Conservation (phyloP, 2,329 filamentous ascomycete genomes). For the Dothideomycetes sp. region DNA sequence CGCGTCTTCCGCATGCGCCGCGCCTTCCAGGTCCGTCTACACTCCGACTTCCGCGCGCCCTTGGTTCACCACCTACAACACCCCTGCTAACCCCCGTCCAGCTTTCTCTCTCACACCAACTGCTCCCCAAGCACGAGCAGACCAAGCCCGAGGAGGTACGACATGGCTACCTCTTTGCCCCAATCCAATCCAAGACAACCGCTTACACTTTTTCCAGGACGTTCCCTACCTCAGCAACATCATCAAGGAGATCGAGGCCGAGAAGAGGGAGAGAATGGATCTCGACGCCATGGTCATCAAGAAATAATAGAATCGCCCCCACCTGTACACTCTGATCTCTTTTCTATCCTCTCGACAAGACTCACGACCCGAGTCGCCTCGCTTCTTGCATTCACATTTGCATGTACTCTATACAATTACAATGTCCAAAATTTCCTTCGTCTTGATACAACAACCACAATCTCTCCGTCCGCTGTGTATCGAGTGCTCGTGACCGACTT, state of each 20-base stretch:
- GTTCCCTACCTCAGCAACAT: conserved; percentile 56
- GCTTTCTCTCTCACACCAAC: conserved; percentile 57
- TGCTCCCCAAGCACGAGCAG: conserved; percentile 56
- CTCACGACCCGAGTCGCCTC: conserved; percentile 5
- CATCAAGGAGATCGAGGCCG: conserved; percentile 60
- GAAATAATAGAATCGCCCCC: conserved; percentile 25
- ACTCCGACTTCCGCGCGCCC: no score
- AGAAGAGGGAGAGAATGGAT: conserved; percentile 58
- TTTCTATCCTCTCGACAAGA: background rate
- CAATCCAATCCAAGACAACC: background rate
- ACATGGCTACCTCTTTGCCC: background rate
- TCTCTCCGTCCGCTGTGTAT: no score
- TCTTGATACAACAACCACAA: background rate
- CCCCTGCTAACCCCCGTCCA: conserved; percentile 24
- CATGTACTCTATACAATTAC: conserved; percentile 13
- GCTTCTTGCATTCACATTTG: no score
- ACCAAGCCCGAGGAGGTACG: conserved; percentile 59
- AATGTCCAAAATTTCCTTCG: conserved; percentile 11
- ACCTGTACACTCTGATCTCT: no score
- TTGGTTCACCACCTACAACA: no score
- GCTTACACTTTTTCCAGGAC: conserved; percentile 43
- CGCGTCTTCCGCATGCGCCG: conserved; percentile 94
- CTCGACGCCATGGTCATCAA: conserved; percentile 57
- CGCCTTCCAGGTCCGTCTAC: conserved; percentile 66
- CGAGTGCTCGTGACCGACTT: no score